Percentiles rank a stretch among this genome's conserved stretches.
Conservation (phyloP, 2,329 filamentous ascomycete species). For the Fusarium brevicatenulatum region DNA sequence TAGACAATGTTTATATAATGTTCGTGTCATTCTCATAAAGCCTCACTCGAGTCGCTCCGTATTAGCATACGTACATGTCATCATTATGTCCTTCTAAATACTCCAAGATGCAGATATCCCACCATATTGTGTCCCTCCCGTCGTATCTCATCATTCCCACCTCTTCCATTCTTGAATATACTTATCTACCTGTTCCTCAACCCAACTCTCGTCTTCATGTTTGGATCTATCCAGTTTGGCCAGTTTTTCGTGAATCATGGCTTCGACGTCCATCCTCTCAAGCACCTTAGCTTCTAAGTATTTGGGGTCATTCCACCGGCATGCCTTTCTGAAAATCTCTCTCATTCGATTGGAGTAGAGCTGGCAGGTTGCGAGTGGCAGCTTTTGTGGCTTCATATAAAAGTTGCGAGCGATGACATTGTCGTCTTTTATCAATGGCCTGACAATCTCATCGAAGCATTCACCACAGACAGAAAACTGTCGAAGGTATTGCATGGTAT, state of each 20-base stretch:
- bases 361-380: slow-evolving; percentile 73
- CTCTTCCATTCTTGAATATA: slow-evolving; percentile 66
- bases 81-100: slow-evolving; percentile 33
- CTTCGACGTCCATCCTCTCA: slow-evolving; percentile 69
- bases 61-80: slow-evolving; percentile 35
- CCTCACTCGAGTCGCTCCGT: slow-evolving; percentile 25
- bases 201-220: slow-evolving; percentile 51
- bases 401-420: slow-evolving; percentile 72
- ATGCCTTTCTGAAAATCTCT: slow-evolving; percentile 73
- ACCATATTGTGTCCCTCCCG: neutral
- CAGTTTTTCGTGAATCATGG: slow-evolving; percentile 66
- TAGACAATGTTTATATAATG: neutral
- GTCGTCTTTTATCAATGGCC: slow-evolving; percentile 67
- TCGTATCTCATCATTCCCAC: slow-evolving; percentile 59
- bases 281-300: slow-evolving; percentile 68
- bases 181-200: slow-evolving; percentile 57
- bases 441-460: slow-evolving; percentile 85
- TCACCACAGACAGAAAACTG: slow-evolving; percentile 87
- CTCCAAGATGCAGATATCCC: slow-evolving; percentile 33
- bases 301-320: slow-evolving; percentile 72
- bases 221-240: slow-evolving; percentile 52
- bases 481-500: slow-evolving; percentile 78
- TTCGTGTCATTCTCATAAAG: slow-evolving; percentile 32
- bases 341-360: slow-evolving; percentile 86
- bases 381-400: slow-evolving; percentile 66